Evolutionary conservation across 2,329 filamentous ascomycete genomes (phyloP).

Genomic region (Pyricularia grisea): DNA sequence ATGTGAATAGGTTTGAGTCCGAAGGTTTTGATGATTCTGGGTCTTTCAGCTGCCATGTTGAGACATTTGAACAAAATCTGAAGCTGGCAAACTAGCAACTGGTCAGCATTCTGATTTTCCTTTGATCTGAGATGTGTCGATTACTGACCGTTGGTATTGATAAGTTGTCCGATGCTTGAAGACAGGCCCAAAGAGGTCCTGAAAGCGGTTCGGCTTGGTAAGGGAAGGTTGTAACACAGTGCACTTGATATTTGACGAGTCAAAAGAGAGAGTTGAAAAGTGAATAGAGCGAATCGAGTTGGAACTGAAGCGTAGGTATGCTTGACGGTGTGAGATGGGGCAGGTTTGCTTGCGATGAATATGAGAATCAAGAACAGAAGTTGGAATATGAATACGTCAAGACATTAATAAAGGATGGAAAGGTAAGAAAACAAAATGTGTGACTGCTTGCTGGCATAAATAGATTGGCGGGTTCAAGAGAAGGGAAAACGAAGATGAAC

Average conservation of each 20-base stretch:
- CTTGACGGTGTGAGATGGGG: not conserved
- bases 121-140: not conserved
- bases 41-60: not conserved
- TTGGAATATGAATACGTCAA: not conserved
- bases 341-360: not conserved
- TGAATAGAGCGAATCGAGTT: not conserved
- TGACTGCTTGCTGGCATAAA: not conserved
- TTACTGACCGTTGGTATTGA: not conserved
- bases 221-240: too few relatives aligned
- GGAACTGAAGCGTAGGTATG: not conserved
- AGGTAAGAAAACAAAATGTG: not conserved
- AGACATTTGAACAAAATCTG: not conserved
- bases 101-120: not conserved
- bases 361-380: not conserved
- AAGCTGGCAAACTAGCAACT: not conserved
- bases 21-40: not conserved
- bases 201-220: too few relatives aligned
- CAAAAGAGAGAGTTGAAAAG: not conserved
- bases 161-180: not conserved
- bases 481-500: not conserved
- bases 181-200: not conserved
- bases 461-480: not conserved
- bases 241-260: too few relatives aligned
- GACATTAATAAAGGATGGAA: not conserved
- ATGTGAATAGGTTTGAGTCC: not conserved